These are phyloP conservation scores for Floccularia luteovirens DNA, from an alignment of 768 basidiomycete genomes.

Conservation along the genomic window DNA sequence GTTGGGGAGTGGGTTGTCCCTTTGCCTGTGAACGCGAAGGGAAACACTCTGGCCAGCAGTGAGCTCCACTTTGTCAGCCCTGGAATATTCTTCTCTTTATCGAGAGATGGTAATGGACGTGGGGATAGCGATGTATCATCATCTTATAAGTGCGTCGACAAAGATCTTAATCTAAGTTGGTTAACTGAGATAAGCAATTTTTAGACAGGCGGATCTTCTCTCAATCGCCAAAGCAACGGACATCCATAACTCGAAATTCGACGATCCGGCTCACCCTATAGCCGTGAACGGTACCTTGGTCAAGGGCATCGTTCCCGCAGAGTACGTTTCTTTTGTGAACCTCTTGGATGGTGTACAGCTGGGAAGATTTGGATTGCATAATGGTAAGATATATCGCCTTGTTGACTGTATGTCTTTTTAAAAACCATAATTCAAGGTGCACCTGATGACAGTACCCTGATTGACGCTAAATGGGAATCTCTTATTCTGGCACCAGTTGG, in stretches of 20 bases:
- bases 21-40: constrained; percentile 41
- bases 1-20: constrained; percentile 56
- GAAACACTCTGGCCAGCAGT: constrained; percentile 42
- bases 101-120: constrained; percentile 54
- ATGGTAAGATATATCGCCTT: constrained; percentile 30
- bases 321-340: constrained; percentile 49
- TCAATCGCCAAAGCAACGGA: constrained; percentile 52
- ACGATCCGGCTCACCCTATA: constrained; percentile 43
- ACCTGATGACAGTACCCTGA: constrained; percentile 42
- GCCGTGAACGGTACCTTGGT: constrained; percentile 40
- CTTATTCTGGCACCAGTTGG: constrained; percentile 48
- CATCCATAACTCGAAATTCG: constrained; percentile 50
- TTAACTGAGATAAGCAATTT: neutral
- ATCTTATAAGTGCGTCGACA: constrained; percentile 42
- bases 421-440: constrained; percentile 23
- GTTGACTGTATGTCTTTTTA: neutral
- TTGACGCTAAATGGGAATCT: constrained; percentile 64
- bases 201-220: constrained; percentile 52
- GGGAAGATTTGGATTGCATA: constrained; percentile 55
- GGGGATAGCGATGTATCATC: constrained; percentile 43
- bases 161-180: no score
- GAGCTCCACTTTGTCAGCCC: constrained; percentile 51
- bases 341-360: constrained; percentile 46
- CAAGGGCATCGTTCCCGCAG: constrained; percentile 38
- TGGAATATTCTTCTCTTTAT: constrained; percentile 49